Evolutionary conservation across 1,284 basidiomycete species (phyloP).

Genomic region (Papiliotrema flavescens): DNA sequence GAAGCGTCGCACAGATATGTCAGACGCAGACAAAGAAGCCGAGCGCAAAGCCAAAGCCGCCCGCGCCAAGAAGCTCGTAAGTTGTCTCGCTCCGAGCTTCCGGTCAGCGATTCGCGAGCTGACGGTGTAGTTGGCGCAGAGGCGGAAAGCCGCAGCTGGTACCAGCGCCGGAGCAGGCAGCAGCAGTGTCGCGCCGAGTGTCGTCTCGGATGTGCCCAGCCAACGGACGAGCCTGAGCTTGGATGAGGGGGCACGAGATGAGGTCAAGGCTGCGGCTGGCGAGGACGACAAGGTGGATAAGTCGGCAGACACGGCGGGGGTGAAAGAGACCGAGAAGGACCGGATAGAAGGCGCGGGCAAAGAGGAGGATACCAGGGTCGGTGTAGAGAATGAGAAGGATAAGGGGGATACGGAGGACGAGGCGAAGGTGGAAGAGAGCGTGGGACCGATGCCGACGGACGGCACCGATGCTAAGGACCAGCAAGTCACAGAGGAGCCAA

Average conservation of each 20-base stretch:
- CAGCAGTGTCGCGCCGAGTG: neutral
- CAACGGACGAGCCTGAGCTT: slow-evolving; percentile 1
- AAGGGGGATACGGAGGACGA: neutral
- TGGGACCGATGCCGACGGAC: neutral
- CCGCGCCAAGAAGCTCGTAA: slow-evolving; percentile 6
- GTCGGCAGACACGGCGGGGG: neutral
- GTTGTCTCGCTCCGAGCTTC: neutral
- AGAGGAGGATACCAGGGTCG: neutral
- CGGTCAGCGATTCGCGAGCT: neutral
- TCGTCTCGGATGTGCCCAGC: neutral
- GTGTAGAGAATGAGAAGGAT: neutral
- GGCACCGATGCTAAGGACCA: neutral
- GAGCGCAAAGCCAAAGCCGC: slow-evolving; percentile 9
- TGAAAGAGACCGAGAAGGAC: neutral
- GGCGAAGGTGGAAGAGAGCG: neutral
- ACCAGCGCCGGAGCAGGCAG: neutral
- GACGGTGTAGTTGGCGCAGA: no score
- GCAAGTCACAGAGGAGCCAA: neutral
- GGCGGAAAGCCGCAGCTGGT: neutral
- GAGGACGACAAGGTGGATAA: neutral
- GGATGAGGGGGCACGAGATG: neutral
- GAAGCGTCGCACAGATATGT: neutral
- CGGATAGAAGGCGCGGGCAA: neutral
- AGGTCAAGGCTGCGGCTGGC: neutral
- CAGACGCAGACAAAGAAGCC: slow-evolving; percentile 1